A percentile compares a stretch with the other conserved stretches of the same genome.
phyloP scores from a whole-genome alignment of 768 basidiomycete genomes.

The Collybia sordida region DNA sequence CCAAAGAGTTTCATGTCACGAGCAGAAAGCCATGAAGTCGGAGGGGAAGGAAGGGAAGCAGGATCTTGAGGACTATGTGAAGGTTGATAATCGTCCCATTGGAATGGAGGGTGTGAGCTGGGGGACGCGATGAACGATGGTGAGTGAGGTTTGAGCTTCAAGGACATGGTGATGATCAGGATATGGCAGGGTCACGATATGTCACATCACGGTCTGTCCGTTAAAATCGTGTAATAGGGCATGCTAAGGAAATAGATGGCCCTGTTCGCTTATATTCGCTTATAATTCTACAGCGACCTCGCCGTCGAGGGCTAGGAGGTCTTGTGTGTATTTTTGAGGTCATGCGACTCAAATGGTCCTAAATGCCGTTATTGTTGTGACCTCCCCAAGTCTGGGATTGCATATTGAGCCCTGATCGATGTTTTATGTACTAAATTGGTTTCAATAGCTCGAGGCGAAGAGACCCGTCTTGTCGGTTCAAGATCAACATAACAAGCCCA shows the following conservation, averaged over 20 bases:
- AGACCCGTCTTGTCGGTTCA: too few species aligned
- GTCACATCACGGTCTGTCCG: slow-evolving; percentile 2
- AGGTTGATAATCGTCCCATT: slow-evolving; percentile 54
- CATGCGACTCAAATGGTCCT: not conserved
- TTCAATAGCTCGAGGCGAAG: too few species aligned
- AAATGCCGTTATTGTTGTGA: too few species aligned
- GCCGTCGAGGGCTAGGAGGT: not conserved
- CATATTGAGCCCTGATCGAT: too few species aligned
- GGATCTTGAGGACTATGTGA: slow-evolving; percentile 35
- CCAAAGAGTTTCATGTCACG: slow-evolving; percentile 90
- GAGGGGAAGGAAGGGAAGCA: slow-evolving; percentile 61
- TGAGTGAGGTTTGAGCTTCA: slow-evolving; percentile 43
- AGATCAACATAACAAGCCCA: not conserved
- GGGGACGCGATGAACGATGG: slow-evolving; percentile 37
- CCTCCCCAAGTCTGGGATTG: too few species aligned
- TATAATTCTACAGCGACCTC: not conserved
- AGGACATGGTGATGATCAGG: slow-evolving; percentile 36
- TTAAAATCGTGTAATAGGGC: too few species aligned
- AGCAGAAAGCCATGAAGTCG: slow-evolving; percentile 83
- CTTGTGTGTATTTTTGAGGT: not conserved
- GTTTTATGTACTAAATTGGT: too few species aligned
- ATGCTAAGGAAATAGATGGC: too few species aligned
- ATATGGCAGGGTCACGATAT: slow-evolving; percentile 7
- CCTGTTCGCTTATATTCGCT: too few species aligned
- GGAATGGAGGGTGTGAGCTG: slow-evolving; percentile 31